A percentile compares a stretch with the other conserved stretches of the same genome.
Evolutionary conservation across 495 filamentous ascomycete species (phyloP).

Genomic region (Corynascus novoguineensis): DNA sequence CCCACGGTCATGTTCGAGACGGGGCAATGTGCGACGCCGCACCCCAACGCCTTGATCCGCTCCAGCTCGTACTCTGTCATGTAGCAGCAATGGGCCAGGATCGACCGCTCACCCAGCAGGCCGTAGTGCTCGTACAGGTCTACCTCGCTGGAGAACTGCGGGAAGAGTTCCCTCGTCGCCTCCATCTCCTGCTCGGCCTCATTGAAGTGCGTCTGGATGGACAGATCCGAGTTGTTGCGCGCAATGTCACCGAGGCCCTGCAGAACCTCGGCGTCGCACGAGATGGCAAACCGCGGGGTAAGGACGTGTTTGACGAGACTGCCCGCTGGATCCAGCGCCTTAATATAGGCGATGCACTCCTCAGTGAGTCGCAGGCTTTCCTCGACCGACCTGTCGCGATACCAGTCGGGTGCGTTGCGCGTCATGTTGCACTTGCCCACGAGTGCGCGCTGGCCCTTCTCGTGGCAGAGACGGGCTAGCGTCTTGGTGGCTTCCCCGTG

Average conservation of each 20-base stretch:
- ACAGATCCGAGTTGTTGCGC: slow-evolving; percentile 44
- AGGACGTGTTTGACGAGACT: slow-evolving; percentile 51
- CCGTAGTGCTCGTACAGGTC: slow-evolving; percentile 52
- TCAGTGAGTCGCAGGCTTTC: slow-evolving; percentile 49
- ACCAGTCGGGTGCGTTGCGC: slow-evolving; percentile 55
- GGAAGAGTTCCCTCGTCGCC: slow-evolving; percentile 49
- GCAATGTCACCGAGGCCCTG: slow-evolving; percentile 49
- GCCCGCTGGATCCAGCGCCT: slow-evolving; percentile 36
- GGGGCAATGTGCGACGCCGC: slow-evolving; percentile 60
- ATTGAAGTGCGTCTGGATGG: slow-evolving; percentile 63
- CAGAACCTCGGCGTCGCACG: slow-evolving; percentile 50
- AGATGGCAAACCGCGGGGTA: slow-evolving; percentile 61
- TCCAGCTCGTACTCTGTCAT: slow-evolving; percentile 51
- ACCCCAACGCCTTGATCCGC: slow-evolving; percentile 41
- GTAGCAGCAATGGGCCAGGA: slow-evolving; percentile 61
- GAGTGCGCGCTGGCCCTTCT: slow-evolving; percentile 56
- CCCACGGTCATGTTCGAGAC: slow-evolving; percentile 59
- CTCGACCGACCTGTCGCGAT: slow-evolving; percentile 46
- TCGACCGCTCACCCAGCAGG: slow-evolving; percentile 49
- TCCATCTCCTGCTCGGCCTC: slow-evolving; percentile 53
- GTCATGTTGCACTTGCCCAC: slow-evolving; percentile 66
- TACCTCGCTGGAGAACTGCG: slow-evolving; percentile 46
- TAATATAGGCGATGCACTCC: slow-evolving; percentile 47
- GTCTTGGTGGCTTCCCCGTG: slow-evolving; percentile 55
- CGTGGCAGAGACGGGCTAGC: slow-evolving; percentile 53